phyloP scores from a whole-genome alignment of 805 yeast species.

The Blastobotrys robertii region DNA sequence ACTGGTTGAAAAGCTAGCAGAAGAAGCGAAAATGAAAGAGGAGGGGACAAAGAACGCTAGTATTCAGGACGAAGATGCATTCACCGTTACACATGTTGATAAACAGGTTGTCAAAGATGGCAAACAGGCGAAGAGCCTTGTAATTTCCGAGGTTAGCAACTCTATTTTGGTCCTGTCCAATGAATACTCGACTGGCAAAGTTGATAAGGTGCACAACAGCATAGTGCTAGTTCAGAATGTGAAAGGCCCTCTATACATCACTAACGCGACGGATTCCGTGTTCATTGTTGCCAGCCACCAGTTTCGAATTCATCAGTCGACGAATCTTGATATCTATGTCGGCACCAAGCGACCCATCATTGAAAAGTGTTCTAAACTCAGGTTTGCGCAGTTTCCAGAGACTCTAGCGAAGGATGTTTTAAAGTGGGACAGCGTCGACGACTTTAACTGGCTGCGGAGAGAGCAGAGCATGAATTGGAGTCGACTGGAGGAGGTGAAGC shows the following conservation, averaged over 20 bases:
- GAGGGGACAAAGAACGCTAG: not conserved
- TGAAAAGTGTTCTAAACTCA: slow-evolving; percentile 16
- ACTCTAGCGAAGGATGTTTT: not conserved
- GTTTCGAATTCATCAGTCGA: slow-evolving; percentile 21
- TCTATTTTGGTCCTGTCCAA: slow-evolving; percentile 4
- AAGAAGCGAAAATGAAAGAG: not conserved
- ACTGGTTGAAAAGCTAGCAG: not conserved
- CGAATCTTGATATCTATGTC: slow-evolving; percentile 11
- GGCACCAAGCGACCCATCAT: slow-evolving; percentile 24
- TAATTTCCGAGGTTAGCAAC: slow-evolving; percentile 4
- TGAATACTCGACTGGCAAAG: slow-evolving; percentile 4
- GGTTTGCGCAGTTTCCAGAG: slow-evolving; percentile 15
- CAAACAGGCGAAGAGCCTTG: not conserved
- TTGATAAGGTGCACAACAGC: slow-evolving; percentile 13
- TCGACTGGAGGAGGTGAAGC: not conserved
- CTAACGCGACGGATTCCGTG: slow-evolving; percentile 10
- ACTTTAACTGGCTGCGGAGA: slow-evolving; percentile 21
- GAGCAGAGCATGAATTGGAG: slow-evolving; percentile 15
- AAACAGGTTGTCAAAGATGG: not conserved
- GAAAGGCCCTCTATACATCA: slow-evolving; percentile 17
- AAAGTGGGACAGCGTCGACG: slow-evolving; percentile 16
- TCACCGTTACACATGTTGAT: no score
- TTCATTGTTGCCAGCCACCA: slow-evolving; percentile 20
- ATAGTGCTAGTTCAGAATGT: slow-evolving; percentile 12
- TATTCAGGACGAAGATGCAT: not conserved